These are phyloP conservation scores for Elongisporangium prolatum DNA, from an alignment of 352 stramenopile genomes.

Conservation along the genomic window DNA sequence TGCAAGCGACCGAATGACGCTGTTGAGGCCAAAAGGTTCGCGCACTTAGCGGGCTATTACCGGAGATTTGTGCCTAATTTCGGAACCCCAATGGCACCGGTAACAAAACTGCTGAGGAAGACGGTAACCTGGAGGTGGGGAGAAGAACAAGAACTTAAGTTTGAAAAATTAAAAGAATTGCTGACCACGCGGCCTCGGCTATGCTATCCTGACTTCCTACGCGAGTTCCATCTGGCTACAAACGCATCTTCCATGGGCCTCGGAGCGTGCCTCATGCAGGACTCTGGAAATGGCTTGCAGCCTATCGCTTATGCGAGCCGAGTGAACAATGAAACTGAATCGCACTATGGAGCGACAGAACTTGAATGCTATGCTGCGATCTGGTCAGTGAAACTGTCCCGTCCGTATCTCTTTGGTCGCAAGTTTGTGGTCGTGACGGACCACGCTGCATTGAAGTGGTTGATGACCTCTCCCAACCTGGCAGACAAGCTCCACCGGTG, in stretches of 20 bases:
- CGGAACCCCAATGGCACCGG: neutral
- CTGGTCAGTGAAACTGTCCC: slow-evolving; percentile 18
- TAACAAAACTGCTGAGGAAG: slow-evolving; percentile 4
- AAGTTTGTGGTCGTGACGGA: slow-evolving; percentile 13
- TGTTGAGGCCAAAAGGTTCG: slow-evolving; percentile 3
- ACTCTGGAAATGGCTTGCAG: neutral
- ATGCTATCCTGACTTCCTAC: slow-evolving; percentile 1
- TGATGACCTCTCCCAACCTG: slow-evolving; percentile 11
- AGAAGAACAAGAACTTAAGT: too few relatives aligned
- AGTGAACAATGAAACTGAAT: slow-evolving; percentile 13
- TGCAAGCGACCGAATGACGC: slow-evolving; percentile 3
- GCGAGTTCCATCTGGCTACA: slow-evolving; percentile 1
- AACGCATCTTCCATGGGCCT: slow-evolving; percentile 1
- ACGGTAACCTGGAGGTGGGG: neutral
- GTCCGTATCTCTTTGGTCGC: slow-evolving; percentile 14
- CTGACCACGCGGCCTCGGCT: too few relatives aligned
- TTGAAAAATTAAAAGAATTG: too few relatives aligned
- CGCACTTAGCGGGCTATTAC: slow-evolving; percentile 4
- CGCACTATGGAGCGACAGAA: slow-evolving; percentile 17
- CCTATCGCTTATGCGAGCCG: slow-evolving; percentile 15
- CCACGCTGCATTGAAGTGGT: too few relatives aligned
- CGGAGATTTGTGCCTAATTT: slow-evolving; percentile 4
- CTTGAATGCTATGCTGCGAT: slow-evolving; percentile 20
- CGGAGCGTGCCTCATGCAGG: neutral
- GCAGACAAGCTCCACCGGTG: slow-evolving; percentile 8